Percentiles rank a stretch among this genome's conserved stretches.
Evolutionary conservation across 148 eudicot species (phyloP).

Genomic region (Silene uniflora): DNA sequence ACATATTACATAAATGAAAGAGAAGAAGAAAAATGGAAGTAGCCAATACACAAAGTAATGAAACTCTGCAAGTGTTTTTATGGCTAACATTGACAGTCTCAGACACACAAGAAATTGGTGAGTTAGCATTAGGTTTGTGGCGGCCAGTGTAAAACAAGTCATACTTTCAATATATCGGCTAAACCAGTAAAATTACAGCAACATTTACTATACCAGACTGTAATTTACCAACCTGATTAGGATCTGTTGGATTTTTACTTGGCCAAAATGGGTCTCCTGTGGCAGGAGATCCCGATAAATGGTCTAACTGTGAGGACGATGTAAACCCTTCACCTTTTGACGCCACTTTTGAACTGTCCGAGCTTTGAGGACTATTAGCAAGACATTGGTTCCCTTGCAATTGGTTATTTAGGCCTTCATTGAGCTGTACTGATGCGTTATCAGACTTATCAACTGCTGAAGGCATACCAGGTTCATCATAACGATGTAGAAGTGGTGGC

Average conservation of each 20-base stretch:
- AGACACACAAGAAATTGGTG: too few relatives aligned
- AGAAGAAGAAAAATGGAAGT: too few relatives aligned
- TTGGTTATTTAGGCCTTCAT: constrained; percentile 22
- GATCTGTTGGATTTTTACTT: constrained; percentile 34
- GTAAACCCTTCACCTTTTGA: constrained; percentile 31
- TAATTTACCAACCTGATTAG: constrained; percentile 47
- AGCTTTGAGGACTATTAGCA: constrained; percentile 26
- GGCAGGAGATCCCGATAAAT: constrained; percentile 26
- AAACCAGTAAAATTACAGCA: not conserved
- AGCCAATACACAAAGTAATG: too few relatives aligned
- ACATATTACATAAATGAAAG: too few relatives aligned
- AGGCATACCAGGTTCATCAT: constrained; percentile 26
- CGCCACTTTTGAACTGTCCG: constrained; percentile 20
- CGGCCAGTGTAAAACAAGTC: too few relatives aligned
- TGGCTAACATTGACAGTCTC: too few relatives aligned
- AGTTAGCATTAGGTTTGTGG: too few relatives aligned
- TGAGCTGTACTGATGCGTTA: constrained; percentile 21
- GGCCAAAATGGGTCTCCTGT: constrained; percentile 56
- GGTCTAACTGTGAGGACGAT: constrained; percentile 43
- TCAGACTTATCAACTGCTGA: constrained; percentile 22
- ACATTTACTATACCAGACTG: not conserved
- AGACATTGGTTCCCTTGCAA: constrained; percentile 21
- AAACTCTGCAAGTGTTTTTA: too few relatives aligned
- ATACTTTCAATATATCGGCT: not conserved
- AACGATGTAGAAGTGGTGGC: constrained; percentile 22